Percentiles rank a stretch among this genome's conserved stretches.
Evolutionary conservation across 73 alveolate genomes (phyloP).

Genomic region (Uronychia setigera): DNA sequence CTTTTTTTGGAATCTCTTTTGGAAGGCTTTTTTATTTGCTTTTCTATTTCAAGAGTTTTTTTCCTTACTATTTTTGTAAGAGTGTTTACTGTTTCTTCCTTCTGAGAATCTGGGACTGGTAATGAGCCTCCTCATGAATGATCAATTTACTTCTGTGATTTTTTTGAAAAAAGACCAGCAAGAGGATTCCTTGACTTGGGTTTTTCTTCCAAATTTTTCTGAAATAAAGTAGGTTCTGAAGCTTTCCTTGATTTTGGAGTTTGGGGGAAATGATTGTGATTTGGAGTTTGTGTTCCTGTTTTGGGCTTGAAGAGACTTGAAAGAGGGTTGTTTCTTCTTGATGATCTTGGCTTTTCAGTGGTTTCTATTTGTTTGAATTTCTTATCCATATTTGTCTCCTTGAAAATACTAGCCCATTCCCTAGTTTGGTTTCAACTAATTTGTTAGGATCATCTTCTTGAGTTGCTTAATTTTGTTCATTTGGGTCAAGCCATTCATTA

Average conservation of each 20-base stretch:
- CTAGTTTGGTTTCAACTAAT: not conserved
- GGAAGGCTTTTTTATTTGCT: too few species aligned
- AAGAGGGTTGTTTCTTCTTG: not conserved
- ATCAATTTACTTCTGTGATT: not conserved
- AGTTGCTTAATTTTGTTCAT: too few species aligned
- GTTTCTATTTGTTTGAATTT: not conserved
- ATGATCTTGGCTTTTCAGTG: not conserved
- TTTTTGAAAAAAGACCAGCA: slow-evolving; percentile 1
- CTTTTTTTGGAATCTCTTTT: too few species aligned
- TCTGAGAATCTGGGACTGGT: not conserved
- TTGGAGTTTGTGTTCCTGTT: too few species aligned
- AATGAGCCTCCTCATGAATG: not conserved
- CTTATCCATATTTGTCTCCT: not conserved
- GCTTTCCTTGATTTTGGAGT: too few species aligned
- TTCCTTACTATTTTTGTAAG: not conserved
- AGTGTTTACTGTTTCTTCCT: not conserved
- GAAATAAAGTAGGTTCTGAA: not conserved
- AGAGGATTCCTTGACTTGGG: not conserved
- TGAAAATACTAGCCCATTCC: not conserved
- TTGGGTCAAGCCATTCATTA: too few species aligned
- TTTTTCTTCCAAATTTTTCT: not conserved
- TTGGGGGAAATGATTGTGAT: too few species aligned
- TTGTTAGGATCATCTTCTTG: not conserved
- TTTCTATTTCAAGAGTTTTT: not conserved
- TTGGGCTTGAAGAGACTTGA: not conserved